phyloP scores from a whole-genome alignment of 805 yeast genomes.

The Myxozyma neglecta region DNA sequence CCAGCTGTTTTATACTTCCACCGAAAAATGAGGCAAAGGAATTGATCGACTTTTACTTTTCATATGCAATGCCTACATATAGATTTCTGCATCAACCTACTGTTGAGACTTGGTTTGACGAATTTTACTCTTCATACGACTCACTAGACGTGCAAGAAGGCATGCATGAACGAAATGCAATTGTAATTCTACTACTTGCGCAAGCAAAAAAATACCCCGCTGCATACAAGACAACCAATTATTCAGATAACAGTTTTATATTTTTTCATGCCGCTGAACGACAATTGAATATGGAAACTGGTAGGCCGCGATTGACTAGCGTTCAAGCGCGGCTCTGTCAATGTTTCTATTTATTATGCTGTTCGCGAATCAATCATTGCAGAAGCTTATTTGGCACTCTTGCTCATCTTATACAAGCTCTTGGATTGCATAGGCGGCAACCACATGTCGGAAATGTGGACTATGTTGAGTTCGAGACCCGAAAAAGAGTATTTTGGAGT shows the following conservation, averaged over 20 bases:
- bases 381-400: constrained; percentile 25
- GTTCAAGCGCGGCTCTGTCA: constrained; percentile 29
- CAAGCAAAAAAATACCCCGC: constrained; percentile 21
- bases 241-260: constrained; percentile 11
- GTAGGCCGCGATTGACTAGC: constrained; percentile 19
- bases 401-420: constrained; percentile 27
- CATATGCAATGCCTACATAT: constrained; percentile 28
- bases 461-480: constrained; percentile 31
- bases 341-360: constrained; percentile 21
- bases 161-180: constrained; percentile 20
- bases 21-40: constrained; percentile 13
- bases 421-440: constrained; percentile 24
- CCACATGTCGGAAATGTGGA: neutral
- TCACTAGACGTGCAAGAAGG: constrained; percentile 2
- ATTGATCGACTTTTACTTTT: constrained; percentile 19
- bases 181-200: constrained; percentile 18
- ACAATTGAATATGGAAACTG: constrained; percentile 14
- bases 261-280: constrained; percentile 25
- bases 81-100: constrained; percentile 25
- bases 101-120: constrained; percentile 22
- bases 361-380: constrained; percentile 29
- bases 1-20: constrained; percentile 18
- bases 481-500: constrained; percentile 35
- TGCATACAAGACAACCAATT: neutral
- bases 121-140: constrained; percentile 20